phyloP scores from a whole-genome alignment of 371 early-diverging fungal genomes.

The Syncephalastrum monosporum region DNA sequence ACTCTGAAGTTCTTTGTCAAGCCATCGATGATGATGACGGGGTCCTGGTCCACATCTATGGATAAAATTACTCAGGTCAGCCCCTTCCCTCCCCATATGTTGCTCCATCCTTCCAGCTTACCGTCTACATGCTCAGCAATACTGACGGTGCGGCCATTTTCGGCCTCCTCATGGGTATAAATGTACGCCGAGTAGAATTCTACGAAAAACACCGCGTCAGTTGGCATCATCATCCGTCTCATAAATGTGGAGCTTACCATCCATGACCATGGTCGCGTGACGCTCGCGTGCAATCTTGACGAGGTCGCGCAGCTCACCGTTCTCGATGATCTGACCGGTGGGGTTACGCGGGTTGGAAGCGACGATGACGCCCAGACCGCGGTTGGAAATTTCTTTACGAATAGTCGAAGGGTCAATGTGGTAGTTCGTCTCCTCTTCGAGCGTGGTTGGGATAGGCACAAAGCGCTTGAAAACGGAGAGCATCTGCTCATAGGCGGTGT shows the following conservation, averaged over 20 bases:
- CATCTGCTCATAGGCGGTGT: conserved; percentile 50
- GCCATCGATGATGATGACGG: conserved; percentile 47
- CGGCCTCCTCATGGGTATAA: conserved; percentile 34
- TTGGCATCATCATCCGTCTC: background rate
- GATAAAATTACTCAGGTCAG: conserved; percentile 1
- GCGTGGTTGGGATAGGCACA: conserved; percentile 51
- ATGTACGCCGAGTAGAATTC: conserved; percentile 53
- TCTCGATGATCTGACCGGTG: conserved; percentile 45
- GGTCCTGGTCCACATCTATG: conserved; percentile 43
- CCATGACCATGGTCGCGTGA: conserved; percentile 48
- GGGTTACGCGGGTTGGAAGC: conserved; percentile 53
- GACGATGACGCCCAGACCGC: conserved; percentile 46
- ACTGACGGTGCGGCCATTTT: conserved; percentile 40
- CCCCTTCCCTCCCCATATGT: background rate
- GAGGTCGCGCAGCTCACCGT: conserved; percentile 37
- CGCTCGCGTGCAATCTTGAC: conserved; percentile 34
- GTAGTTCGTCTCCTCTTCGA: conserved; percentile 39
- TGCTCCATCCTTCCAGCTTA: conserved; percentile 3
- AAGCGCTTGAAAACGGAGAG: conserved; percentile 51
- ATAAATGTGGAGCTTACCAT: conserved; percentile 13
- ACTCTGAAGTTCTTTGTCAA: conserved; percentile 47
- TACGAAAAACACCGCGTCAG: conserved; percentile 1
- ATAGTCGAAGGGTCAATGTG: conserved; percentile 43
- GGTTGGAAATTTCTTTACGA: conserved; percentile 38
- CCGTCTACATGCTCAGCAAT: conserved; percentile 41